A percentile compares a stretch with the other conserved stretches of the same genome.
These are phyloP conservation scores for Knoxdaviesia capensis DNA, from an alignment of 2,329 filamentous ascomycete genomes.

Conservation along the genomic window DNA sequence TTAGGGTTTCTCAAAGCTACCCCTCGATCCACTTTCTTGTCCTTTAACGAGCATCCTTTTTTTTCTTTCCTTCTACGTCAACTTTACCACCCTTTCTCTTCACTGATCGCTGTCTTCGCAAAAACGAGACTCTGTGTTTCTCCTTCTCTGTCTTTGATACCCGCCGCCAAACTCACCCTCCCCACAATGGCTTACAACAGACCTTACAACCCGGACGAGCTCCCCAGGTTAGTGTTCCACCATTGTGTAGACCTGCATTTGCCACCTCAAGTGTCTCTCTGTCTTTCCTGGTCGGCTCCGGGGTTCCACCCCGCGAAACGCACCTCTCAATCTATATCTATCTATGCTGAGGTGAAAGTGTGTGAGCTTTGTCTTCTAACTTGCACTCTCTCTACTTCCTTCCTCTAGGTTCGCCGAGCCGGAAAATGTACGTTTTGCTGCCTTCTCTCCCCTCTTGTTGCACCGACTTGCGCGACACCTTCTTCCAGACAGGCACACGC, in stretches of 20 bases:
- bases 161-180: not conserved
- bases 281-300: not conserved
- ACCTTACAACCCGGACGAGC: conserved; percentile 80
- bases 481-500: too few relatives aligned
- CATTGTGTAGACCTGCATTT: not conserved
- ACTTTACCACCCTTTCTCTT: too few relatives aligned
- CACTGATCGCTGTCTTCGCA: too few relatives aligned
- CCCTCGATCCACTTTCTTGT: not conserved
- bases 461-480: too few relatives aligned
- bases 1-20: not conserved
- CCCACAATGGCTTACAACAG: conserved; percentile 77
- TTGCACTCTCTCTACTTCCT: conserved; percentile 4
- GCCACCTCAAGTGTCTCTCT: not conserved
- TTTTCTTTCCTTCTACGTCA: not conserved
- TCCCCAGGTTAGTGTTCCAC: conserved; percentile 53
- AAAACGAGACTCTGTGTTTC: too few relatives aligned
- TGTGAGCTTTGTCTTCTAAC: not conserved
- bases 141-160: not conserved
- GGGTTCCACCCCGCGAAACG: not conserved
- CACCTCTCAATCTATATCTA: not conserved
- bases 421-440: conserved; percentile 16
- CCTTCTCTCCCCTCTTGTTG: too few relatives aligned
- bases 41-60: not conserved
- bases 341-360: too few relatives aligned
- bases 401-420: conserved; percentile 28